These are phyloP conservation scores for Jimgerdemannia lactiflua DNA, from an alignment of 192 early-diverging fungal genomes.

Conservation along the genomic window DNA sequence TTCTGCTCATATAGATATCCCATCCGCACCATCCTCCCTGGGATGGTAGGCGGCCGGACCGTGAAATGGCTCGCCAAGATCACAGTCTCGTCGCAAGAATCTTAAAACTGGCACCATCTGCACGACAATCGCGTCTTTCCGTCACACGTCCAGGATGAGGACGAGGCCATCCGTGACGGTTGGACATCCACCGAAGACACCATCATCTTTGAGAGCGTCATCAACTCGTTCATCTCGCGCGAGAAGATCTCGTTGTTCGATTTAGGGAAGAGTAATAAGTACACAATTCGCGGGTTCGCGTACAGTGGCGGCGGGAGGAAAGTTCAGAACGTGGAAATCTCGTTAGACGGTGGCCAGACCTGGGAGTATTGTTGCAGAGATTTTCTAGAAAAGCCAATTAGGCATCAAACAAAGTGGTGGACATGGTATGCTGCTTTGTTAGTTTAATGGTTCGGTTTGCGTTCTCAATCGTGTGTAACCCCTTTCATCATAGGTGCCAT, in stretches of 20 bases:
- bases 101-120: constrained; percentile 70
- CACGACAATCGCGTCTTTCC: constrained; percentile 86
- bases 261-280: neutral
- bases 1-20: constrained; percentile 31
- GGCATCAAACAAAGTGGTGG: too few species aligned
- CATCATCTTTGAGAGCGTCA: constrained; percentile 73
- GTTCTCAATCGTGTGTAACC: constrained; percentile 9
- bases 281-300: constrained; percentile 71
- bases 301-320: constrained; percentile 73
- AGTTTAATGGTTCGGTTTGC: neutral
- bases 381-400: constrained; percentile 29
- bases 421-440: constrained; percentile 11
- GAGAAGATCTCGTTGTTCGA: too few species aligned
- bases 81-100: constrained; percentile 52
- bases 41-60: constrained; percentile 85
- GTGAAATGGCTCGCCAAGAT: constrained; percentile 82
- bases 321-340: constrained; percentile 75
- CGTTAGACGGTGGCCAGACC: constrained; percentile 76
- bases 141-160: constrained; percentile 53
- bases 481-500: constrained; percentile 62
- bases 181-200: constrained; percentile 62
- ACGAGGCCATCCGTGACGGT: constrained; percentile 36
- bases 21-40: constrained; percentile 84
- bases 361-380: constrained; percentile 68
- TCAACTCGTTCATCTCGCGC: constrained; percentile 42